Base-by-base conservation (phyloP, 306 rosid species). In the Dryas alaskensis region DNA sequence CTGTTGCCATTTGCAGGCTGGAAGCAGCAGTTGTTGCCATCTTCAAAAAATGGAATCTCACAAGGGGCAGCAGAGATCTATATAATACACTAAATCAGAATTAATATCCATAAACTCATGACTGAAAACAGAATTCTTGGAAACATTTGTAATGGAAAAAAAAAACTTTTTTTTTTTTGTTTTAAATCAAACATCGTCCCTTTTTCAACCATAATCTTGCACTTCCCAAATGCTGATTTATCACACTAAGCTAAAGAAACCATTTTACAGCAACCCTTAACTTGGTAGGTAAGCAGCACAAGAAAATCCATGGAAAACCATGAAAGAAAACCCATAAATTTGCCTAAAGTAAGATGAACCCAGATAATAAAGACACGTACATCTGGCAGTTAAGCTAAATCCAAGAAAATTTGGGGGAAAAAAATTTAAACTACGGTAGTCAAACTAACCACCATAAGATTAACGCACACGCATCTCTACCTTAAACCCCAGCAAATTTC, bases 1-100 rank as follows among this genome's bases (percentile, higher is more conserved):
- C 82, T 60, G 91, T 77, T 13, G 89, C 92, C 69, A 88, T 78
- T 45, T 89, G 90, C 76, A 91, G 83, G 85, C 85, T 78, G 43
- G 97, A 84, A 76, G 86, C 77, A 40, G 93, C 83, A n/a, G 87
- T 76, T 48, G 97, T 73, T 67, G 89, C 88, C 97, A 91, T 92
- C 78, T 77, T 54, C 67, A 72, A 61, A 76, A 79, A 82, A 43
- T 65, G 74, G 72, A 66, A 73, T 79, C 81, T 62, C 74, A 69
- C 55, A 11, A 60, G 48, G 42, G 84, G 65, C 74, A 69, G 43
- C 39, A 37, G 77, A 81, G 69, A 81, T 66, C 87, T 79, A 78
- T 79, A 81, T 10, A 72, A 13, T 58, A 53, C 22, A 77, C 25
- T 55, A 74, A 72, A 73, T 73, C 55, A 57, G 58, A 69, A 67